phyloP scores from a whole-genome alignment of 2,329 filamentous ascomycete genomes.

The Metarhizium anisopliae region DNA sequence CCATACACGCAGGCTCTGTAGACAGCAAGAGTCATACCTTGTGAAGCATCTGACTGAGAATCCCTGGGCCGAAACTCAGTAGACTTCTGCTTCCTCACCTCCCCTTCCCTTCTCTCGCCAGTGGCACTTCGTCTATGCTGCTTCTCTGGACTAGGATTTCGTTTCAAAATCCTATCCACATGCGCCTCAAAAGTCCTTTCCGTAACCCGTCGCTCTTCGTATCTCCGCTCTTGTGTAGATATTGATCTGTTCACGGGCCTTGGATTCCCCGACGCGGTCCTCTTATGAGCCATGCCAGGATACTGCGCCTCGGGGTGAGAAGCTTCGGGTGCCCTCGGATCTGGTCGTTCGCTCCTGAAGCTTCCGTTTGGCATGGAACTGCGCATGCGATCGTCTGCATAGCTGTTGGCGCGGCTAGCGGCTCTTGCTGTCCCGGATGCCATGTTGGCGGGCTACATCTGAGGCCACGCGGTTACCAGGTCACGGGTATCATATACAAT shows the following conservation, averaged over 20 bases:
- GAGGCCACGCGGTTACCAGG: constrained; percentile 9
- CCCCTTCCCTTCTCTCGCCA: constrained; percentile 28
- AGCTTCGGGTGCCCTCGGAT: constrained; percentile 28
- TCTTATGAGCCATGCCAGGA: constrained; percentile 42
- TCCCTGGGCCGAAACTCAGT: constrained; percentile 37
- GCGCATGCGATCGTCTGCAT: constrained; percentile 29
- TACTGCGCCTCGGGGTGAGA: constrained; percentile 24
- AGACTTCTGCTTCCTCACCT: constrained; percentile 31
- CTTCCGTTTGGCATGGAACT: constrained; percentile 24
- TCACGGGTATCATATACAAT: background rate
- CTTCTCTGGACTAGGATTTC: constrained; percentile 50
- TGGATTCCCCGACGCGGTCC: constrained; percentile 47
- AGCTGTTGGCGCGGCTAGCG: constrained; percentile 35
- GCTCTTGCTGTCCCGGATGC: constrained; percentile 32
- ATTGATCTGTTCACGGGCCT: constrained; percentile 34
- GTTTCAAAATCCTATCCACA: constrained; percentile 51
- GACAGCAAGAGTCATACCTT: constrained; percentile 30
- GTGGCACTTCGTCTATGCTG: constrained; percentile 34
- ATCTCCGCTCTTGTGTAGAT: constrained; percentile 30
- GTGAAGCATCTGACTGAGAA: constrained; percentile 35
- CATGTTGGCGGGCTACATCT: constrained; percentile 31
- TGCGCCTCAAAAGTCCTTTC: constrained; percentile 51
- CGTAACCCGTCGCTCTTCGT: constrained; percentile 44
- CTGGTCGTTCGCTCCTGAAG: constrained; percentile 25
- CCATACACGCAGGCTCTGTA: background rate